phyloP scores from a whole-genome alignment of 306 rosid genomes.

The Prunus davidiana region DNA sequence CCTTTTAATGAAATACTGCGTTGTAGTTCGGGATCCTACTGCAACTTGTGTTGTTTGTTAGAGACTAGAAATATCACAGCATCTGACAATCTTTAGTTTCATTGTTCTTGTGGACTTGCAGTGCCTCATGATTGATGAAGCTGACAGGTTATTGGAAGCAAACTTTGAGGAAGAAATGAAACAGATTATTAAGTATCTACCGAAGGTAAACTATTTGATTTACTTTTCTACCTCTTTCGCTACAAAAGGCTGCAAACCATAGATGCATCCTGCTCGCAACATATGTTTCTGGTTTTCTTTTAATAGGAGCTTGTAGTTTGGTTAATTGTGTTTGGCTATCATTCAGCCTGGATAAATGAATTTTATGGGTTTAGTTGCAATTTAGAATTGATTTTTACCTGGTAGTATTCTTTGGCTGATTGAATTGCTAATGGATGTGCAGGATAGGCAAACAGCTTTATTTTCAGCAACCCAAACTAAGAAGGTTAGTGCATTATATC shows the following conservation, averaged over 20 bases:
- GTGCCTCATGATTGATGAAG: slow-evolving; percentile 95
- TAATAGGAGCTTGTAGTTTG: neutral
- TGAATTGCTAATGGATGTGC: slow-evolving; percentile 36
- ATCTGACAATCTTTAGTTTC: neutral
- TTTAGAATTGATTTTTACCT: neutral
- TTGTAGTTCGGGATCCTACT: neutral
- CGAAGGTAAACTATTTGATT: slow-evolving; percentile 55
- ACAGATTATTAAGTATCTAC: slow-evolving; percentile 72
- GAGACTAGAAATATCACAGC: neutral
- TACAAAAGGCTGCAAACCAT: neutral
- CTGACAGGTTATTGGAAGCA: slow-evolving; percentile 91
- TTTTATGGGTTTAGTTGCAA: neutral
- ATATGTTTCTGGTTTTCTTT: neutral
- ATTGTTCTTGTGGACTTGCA: slow-evolving; percentile 28
- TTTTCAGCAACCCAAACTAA: slow-evolving; percentile 98
- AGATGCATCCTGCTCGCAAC: neutral
- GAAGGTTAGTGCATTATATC: slow-evolving; percentile 55
- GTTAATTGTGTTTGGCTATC: neutral
- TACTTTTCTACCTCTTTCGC: neutral
- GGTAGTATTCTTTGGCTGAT: slow-evolving; percentile 15
- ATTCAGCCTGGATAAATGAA: neutral
- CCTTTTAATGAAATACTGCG: neutral
- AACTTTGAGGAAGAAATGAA: slow-evolving; percentile 98
- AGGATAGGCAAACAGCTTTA: slow-evolving; percentile 90
- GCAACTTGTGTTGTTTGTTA: neutral